Evolutionary conservation across 1,284 basidiomycete species (phyloP).

Genomic region (Abortiporus biennis): DNA sequence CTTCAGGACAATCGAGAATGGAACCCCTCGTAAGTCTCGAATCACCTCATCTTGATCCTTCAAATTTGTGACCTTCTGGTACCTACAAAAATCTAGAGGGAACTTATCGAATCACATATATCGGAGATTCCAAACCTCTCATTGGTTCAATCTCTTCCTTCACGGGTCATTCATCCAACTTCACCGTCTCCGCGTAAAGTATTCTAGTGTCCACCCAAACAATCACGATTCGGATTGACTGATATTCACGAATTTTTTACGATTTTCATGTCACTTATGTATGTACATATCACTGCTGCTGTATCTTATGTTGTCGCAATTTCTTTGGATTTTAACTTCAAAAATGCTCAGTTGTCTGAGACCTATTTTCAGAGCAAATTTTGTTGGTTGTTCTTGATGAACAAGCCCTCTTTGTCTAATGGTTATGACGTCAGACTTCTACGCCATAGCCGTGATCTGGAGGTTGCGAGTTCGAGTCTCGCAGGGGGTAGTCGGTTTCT

Average conservation of each 20-base stretch:
- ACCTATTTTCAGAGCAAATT: too few relatives aligned
- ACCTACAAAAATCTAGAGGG: constrained; percentile 37
- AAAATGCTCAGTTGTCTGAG: too few relatives aligned
- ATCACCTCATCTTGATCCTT: constrained; percentile 8
- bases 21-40: constrained; percentile 42
- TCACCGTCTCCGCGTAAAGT: constrained; percentile 50
- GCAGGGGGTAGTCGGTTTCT: constrained; percentile 43
- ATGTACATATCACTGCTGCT: too few relatives aligned
- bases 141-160: constrained; percentile 58
- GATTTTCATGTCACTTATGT: too few relatives aligned
- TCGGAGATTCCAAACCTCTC: constrained; percentile 67
- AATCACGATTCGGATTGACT: too few relatives aligned
- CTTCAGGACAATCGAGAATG: constrained; percentile 57
- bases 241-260: too few relatives aligned
- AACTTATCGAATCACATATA: constrained; percentile 67
- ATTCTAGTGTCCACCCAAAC: too few relatives aligned
- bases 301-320: too few relatives aligned
- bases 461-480: constrained; percentile 74
- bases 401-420: constrained; percentile 66
- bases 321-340: too few relatives aligned
- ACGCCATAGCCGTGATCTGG: constrained; percentile 58
- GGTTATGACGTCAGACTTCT: constrained; percentile 78
- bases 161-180: constrained; percentile 53
- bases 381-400: too few relatives aligned
- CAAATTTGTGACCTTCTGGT: not conserved